These are phyloP conservation scores for Cercophora samala DNA, from an alignment of 495 filamentous ascomycete species.

Conservation along the genomic window DNA sequence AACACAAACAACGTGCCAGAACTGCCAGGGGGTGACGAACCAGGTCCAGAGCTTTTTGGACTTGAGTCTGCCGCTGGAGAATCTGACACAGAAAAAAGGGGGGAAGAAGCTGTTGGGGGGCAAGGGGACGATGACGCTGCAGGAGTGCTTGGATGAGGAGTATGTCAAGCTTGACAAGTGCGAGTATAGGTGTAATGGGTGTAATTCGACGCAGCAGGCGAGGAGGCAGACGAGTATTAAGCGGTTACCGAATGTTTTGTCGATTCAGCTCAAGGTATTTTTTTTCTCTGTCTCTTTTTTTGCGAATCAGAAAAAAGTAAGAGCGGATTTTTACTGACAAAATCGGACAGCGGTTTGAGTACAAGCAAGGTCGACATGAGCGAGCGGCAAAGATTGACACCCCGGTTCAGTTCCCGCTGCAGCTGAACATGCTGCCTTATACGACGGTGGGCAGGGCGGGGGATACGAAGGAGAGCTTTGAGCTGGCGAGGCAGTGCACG, in stretches of 20 bases:
- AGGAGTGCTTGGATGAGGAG: constrained; percentile 73
- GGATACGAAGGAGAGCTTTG: constrained; percentile 43
- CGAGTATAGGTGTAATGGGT: constrained; percentile 77
- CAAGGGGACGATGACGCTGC: constrained; percentile 55
- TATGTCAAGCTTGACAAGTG: constrained; percentile 75
- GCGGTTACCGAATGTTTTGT: constrained; percentile 77
- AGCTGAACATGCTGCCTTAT: constrained; percentile 84
- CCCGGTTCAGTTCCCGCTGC: constrained; percentile 76
- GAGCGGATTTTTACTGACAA: constrained; percentile 1
- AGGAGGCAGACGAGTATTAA: constrained; percentile 78
- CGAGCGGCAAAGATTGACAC: constrained; percentile 75
- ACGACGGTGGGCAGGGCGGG: constrained; percentile 56
- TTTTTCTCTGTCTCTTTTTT: constrained; percentile 6
- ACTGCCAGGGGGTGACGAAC: constrained; percentile 72
- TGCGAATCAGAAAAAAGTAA: neutral
- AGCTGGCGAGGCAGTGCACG: constrained; percentile 54
- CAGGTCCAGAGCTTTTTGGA: constrained; percentile 83
- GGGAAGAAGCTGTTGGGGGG: constrained; percentile 36
- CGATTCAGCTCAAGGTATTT: constrained; percentile 83
- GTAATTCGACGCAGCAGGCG: constrained; percentile 66
- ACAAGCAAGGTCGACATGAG: constrained; percentile 55
- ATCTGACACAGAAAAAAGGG: constrained; percentile 48
- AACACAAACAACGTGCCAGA: constrained; percentile 81
- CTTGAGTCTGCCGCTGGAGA: constrained; percentile 75
- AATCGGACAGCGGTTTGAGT: constrained; percentile 67